Base-by-base conservation (phyloP, 345 rosid species). In the Raphanus raphanistrum region DNA sequence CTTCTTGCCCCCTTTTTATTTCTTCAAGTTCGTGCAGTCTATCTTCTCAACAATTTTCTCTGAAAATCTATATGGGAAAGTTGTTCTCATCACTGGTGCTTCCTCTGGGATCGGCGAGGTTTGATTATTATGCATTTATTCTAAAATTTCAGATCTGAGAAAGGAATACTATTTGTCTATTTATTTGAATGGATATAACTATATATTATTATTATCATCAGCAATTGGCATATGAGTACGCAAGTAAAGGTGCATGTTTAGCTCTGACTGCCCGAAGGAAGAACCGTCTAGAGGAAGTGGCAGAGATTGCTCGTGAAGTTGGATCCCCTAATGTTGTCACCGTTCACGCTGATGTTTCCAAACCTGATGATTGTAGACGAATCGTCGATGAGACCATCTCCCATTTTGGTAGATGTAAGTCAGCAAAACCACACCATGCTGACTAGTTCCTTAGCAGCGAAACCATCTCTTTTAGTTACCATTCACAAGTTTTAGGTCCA, bases 91-190 rank as follows among this genome's bases (percentile, higher is more conserved):
- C 54, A 88, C 91, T 13, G 91, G 90, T 9, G 90, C 89, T 45
- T 88, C 92, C 59, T 88, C 96, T 1, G 91, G 90, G 58, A 85
- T 89, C 2, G 94, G 92, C 64, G 92, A 89, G 92, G 92, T 87
- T 72, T 45, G 21, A n/a, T 71, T 72, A 62, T 50, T 35, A 8
- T 35, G 25, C 4, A 26, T 50, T 45, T 8, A 1, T 31, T 21
- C 52, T n/a, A 28, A 13, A 27, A 45, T 8, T 38, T 6, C 61
- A 60, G 6, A 48, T 28, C 10, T 35, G 36, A 4, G 16, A 33
- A 12, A 16, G 45, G 21, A 62, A 16, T 43, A 21, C 26, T 31
- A 41, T 10, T 41, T 41, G 48, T 41, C 13, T 41, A 21, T 52
- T 68, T 2, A 70, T 62, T 41, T 76, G 45, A 32, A 6, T 8